Evolutionary conservation across 169 alveolate genomes (phyloP).

Genomic region (Blepharisma undulans): DNA sequence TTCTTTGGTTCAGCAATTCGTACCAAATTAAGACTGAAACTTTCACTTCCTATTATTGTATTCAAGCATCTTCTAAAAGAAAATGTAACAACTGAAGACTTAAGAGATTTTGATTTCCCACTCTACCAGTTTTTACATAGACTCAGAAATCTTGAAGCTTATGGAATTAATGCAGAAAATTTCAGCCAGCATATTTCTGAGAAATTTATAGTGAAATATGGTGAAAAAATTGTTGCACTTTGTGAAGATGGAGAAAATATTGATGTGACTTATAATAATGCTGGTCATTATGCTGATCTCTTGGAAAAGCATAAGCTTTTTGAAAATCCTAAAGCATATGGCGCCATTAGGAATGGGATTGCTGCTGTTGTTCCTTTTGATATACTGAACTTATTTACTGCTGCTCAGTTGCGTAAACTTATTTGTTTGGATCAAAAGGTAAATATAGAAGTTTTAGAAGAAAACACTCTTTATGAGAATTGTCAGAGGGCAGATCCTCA

Average conservation of each 20-base stretch:
- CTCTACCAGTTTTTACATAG: slow-evolving; percentile 68
- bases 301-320: neutral
- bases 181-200: neutral
- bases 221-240: slow-evolving; percentile 26
- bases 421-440: slow-evolving; percentile 87
- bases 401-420: slow-evolving; percentile 67
- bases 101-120: slow-evolving; percentile 78
- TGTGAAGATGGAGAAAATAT: neutral
- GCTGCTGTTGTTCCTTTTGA: slow-evolving; percentile 70
- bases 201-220: slow-evolving; percentile 17
- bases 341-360: slow-evolving; percentile 39
- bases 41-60: slow-evolving; percentile 77
- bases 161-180: neutral
- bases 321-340: slow-evolving; percentile 36
- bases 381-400: slow-evolving; percentile 57
- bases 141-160: slow-evolving; percentile 42
- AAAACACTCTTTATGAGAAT: slow-evolving; percentile 85
- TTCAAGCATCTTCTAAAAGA: slow-evolving; percentile 82
- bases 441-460: slow-evolving; percentile 82
- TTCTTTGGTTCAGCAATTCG: slow-evolving; percentile 81
- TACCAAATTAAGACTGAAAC: slow-evolving; percentile 73
- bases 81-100: slow-evolving; percentile 58
- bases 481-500: slow-evolving; percentile 44
- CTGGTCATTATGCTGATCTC: slow-evolving; percentile 23
- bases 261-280: slow-evolving; percentile 11